Evolutionary conservation across 2,329 filamentous ascomycete genomes (phyloP).

Genomic region (Botrytis tulipae): DNA sequence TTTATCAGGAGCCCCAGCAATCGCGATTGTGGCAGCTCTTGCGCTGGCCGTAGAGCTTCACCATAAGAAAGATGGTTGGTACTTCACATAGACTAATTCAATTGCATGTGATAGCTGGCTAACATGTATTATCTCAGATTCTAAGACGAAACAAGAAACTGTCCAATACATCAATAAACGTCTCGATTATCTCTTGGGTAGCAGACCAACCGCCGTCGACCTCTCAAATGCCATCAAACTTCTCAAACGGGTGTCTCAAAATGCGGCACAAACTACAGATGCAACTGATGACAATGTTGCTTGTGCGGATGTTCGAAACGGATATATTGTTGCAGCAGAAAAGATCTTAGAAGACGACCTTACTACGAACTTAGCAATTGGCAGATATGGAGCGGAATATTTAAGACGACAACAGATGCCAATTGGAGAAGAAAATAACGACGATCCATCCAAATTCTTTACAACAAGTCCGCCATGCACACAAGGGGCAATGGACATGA

Average conservation of each 20-base stretch:
- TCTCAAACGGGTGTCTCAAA: slow-evolving; percentile 63
- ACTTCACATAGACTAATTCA: neutral
- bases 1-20: slow-evolving; percentile 74
- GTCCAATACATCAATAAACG: slow-evolving; percentile 72
- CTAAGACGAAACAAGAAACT: slow-evolving; percentile 49
- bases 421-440: slow-evolving; percentile 27
- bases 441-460: slow-evolving; percentile 35
- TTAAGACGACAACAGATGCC: slow-evolving; percentile 48
- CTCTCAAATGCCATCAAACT: slow-evolving; percentile 84
- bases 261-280: slow-evolving; percentile 44
- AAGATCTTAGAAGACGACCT: slow-evolving; percentile 85
- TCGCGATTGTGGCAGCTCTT: slow-evolving; percentile 94
- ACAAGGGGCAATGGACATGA: slow-evolving; percentile 45
- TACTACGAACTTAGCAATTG: slow-evolving; percentile 82
- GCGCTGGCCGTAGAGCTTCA: slow-evolving; percentile 82
- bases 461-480: slow-evolving; percentile 41
- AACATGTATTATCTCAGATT: slow-evolving; percentile 20
- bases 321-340: slow-evolving; percentile 79
- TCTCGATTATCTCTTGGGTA: slow-evolving; percentile 82
- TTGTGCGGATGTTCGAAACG: slow-evolving; percentile 55
- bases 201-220: slow-evolving; percentile 92
- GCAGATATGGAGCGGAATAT: slow-evolving; percentile 79
- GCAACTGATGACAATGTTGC: slow-evolving; percentile 21
- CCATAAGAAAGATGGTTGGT: slow-evolving; percentile 49
- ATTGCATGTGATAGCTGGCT: neutral